phyloP scores from a whole-genome alignment of 73 alveolate species.

The Diophrys sp. region DNA sequence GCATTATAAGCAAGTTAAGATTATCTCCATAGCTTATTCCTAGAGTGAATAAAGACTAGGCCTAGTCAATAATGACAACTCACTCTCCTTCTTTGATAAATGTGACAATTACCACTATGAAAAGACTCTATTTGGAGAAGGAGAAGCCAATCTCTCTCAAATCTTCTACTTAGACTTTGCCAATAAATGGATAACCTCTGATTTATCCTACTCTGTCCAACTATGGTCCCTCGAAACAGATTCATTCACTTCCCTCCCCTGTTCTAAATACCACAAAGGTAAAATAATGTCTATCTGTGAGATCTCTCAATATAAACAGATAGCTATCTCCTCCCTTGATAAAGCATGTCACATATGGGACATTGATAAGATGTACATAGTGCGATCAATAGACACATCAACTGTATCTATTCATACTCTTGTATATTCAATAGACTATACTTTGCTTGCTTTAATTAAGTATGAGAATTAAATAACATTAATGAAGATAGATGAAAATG shows the following conservation, averaged over 20 bases:
- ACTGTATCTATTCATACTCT: slow-evolving; percentile 5
- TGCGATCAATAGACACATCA: background rate
- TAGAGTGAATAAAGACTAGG: background rate
- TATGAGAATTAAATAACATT: background rate
- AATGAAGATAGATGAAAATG: background rate
- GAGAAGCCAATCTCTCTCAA: background rate
- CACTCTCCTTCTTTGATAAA: background rate
- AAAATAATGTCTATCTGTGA: background rate
- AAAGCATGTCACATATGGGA: slow-evolving; percentile 8
- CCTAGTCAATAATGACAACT: background rate
- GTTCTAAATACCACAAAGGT: background rate
- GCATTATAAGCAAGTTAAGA: background rate
- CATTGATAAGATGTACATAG: background rate
- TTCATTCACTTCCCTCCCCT: background rate
- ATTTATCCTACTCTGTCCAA: background rate
- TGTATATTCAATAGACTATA: slow-evolving; percentile 1
- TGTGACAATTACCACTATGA: background rate
- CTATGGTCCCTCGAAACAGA: slow-evolving; percentile 1
- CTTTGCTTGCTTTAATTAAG: background rate
- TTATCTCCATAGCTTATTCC: background rate
- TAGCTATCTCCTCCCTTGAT: slow-evolving; percentile 8
- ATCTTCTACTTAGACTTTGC: slow-evolving; percentile 5
- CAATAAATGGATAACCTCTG: slow-evolving; percentile 6
- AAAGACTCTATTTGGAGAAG: background rate
- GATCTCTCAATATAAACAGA: slow-evolving; percentile 7